phyloP scores from a whole-genome alignment of 1,139 yeast genomes.

The Sugiyamaella neomexicana region DNA sequence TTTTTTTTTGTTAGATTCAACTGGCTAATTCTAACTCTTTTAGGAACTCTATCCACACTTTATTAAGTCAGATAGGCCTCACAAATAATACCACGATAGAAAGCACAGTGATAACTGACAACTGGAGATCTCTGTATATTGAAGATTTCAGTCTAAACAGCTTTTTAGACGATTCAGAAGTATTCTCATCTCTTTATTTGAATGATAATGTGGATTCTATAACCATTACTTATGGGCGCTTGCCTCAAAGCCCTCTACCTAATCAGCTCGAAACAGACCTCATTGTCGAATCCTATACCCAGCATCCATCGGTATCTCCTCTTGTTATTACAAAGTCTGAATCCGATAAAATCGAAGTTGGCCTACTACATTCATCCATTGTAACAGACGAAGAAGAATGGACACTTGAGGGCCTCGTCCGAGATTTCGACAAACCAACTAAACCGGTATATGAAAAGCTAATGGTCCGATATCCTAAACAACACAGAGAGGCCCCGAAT shows the following conservation, averaged over 20 bases:
- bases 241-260: conserved; percentile 29
- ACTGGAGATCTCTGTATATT: conserved; percentile 31
- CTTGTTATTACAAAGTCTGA: conserved; percentile 10
- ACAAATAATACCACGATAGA: not conserved
- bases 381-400: conserved; percentile 28
- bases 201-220: conserved; percentile 29
- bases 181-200: conserved; percentile 20
- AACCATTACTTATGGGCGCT: conserved; percentile 29
- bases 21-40: not conserved
- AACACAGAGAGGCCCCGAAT: conserved; percentile 29
- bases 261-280: conserved; percentile 30
- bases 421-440: conserved; percentile 24
- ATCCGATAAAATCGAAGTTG: conserved; percentile 29
- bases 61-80: not conserved
- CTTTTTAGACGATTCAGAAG: not conserved
- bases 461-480: conserved; percentile 28
- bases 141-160: conserved; percentile 6
- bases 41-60: not conserved
- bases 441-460: conserved; percentile 26
- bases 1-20: not conserved
- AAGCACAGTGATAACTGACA: conserved; percentile 27
- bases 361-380: conserved; percentile 27
- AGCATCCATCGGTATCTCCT: conserved; percentile 1
- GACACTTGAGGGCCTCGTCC: conserved; percentile 32
- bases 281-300: conserved; percentile 32